Evolutionary conservation across 1,284 basidiomycete species (phyloP).

Genomic region (Austropuccinia psidii): DNA sequence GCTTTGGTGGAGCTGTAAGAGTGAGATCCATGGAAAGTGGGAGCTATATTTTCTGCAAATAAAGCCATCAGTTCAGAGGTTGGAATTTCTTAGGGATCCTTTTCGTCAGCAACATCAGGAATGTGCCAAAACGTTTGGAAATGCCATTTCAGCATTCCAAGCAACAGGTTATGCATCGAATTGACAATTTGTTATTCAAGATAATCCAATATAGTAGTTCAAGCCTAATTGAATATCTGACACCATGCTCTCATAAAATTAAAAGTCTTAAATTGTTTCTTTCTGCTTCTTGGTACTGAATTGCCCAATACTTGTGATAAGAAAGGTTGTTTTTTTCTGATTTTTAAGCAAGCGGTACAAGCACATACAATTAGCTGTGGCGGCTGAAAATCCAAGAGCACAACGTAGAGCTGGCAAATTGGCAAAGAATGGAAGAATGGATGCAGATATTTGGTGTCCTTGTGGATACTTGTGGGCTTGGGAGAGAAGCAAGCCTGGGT

Average conservation of each 20-base stretch:
- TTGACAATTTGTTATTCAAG: constrained; percentile 6
- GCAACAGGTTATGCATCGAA: constrained; percentile 27
- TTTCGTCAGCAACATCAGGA: background rate
- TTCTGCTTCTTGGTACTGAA: background rate
- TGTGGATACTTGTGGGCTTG: background rate
- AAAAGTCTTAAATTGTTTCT: background rate
- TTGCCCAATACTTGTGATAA: constrained; percentile 1
- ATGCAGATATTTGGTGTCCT: background rate
- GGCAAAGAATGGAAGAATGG: constrained; percentile 5
- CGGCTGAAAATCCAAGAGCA: constrained; percentile 20
- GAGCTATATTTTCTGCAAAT: background rate
- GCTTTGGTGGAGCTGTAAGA: too few relatives aligned
- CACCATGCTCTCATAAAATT: background rate
- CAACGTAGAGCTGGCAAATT: constrained; percentile 36
- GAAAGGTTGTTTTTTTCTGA: background rate
- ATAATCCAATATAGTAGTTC: constrained; percentile 12
- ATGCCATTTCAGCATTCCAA: constrained; percentile 7
- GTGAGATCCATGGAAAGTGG: background rate
- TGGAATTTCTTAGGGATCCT: background rate
- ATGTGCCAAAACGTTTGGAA: background rate
- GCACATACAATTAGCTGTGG: constrained; percentile 26
- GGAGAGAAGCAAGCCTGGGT: constrained; percentile 41
- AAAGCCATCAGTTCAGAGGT: background rate
- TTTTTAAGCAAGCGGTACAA: constrained; percentile 21
- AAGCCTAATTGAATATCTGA: background rate